Percentiles rank a stretch among this genome's conserved stretches.
Conservation (phyloP, 371 early-diverging fungal genomes). For the Dentiscutata heterogama region DNA sequence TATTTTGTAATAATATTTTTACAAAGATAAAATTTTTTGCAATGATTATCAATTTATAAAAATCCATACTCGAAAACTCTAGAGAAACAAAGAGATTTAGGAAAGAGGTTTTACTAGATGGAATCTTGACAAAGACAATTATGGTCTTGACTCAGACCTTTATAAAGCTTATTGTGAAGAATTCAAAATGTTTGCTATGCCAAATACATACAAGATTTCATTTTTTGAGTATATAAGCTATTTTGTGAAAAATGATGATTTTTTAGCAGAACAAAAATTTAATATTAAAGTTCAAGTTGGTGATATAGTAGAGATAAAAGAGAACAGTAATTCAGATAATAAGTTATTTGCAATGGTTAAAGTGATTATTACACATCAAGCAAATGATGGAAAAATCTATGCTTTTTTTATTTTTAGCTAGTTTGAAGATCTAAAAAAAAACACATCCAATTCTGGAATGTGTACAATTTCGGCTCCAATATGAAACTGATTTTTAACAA, state of each 20-base stretch:
- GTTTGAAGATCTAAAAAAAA: neutral
- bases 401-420: neutral
- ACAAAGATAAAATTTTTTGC: no score
- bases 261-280: neutral
- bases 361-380: neutral
- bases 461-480: no score
- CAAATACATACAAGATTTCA: no score
- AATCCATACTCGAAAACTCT: no score
- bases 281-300: slow-evolving; percentile 10
- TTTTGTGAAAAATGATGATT: neutral
- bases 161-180: neutral
- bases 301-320: neutral
- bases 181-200: neutral
- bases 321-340: neutral
- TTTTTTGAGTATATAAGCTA: neutral
- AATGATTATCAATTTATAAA: no score
- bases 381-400: neutral
- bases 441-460: no score
- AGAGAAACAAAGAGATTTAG: no score
- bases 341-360: neutral
- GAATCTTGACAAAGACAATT: neutral
- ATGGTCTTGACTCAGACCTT: neutral
- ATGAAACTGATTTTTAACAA: no score
- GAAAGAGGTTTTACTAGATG: neutral
- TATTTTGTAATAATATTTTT: no score